These are phyloP conservation scores for Aspergillus sparsus DNA, from an alignment of 495 filamentous ascomycete genomes.

Conservation along the genomic window DNA sequence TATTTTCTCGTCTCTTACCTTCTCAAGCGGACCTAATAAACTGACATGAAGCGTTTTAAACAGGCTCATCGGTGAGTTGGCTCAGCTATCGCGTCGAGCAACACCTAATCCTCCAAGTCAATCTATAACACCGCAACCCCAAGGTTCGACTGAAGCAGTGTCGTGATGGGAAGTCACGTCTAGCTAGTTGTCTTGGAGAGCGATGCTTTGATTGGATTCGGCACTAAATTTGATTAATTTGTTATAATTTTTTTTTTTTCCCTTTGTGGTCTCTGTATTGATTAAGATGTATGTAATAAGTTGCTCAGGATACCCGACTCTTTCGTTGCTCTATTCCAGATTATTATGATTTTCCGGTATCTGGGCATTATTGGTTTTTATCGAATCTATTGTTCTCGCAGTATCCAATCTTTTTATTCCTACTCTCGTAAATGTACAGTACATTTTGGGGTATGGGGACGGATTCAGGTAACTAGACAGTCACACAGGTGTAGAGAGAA, in stretches of 20 bases:
- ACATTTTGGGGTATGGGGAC: no score
- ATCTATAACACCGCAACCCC: slow-evolving; percentile 37
- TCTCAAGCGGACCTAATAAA: not conserved
- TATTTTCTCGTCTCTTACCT: slow-evolving; percentile 7
- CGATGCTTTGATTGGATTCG: slow-evolving; percentile 27
- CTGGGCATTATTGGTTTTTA: slow-evolving; percentile 9
- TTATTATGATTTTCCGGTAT: slow-evolving; percentile 16
- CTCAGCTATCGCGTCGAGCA: slow-evolving; percentile 39
- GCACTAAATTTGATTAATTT: slow-evolving; percentile 20
- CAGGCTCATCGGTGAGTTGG: slow-evolving; percentile 48
- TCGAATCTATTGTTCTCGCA: slow-evolving; percentile 10
- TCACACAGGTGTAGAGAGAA: not conserved
- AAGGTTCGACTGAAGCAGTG: slow-evolving; percentile 19
- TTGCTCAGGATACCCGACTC: slow-evolving; percentile 43
- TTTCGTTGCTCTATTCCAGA: slow-evolving; percentile 9
- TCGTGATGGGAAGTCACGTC: slow-evolving; percentile 1
- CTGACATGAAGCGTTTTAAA: slow-evolving; percentile 6
- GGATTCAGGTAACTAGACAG: no score
- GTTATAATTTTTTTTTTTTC: slow-evolving; percentile 25
- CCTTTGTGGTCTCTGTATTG: slow-evolving; percentile 30
- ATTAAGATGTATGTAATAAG: slow-evolving; percentile 44
- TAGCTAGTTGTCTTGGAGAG: slow-evolving; percentile 9
- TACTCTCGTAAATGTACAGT: no score
- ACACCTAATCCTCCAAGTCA: slow-evolving; percentile 38
- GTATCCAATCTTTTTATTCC: no score